phyloP scores from a whole-genome alignment of 192 early-diverging fungal species.

The Umbelopsis isabellina region DNA sequence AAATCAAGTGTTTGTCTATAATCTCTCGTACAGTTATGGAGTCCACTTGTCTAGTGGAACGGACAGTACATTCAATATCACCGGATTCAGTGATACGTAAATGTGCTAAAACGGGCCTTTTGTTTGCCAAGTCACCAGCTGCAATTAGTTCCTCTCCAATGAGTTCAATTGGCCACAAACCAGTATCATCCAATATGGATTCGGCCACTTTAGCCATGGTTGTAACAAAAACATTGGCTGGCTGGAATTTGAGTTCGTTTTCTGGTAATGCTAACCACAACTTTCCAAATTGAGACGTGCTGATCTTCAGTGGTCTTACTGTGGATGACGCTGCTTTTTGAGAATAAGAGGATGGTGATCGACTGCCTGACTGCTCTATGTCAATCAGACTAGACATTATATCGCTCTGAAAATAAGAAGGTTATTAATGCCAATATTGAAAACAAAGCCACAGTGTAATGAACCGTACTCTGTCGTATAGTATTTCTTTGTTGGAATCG shows the following conservation, averaged over 20 bases:
- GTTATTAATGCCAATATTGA: too few species aligned
- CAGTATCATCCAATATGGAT: neutral
- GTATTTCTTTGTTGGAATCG: too few species aligned
- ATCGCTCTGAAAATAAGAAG: too few species aligned
- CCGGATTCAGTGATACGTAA: slow-evolving; percentile 3
- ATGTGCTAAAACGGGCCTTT: slow-evolving; percentile 22
- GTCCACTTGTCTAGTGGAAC: slow-evolving; percentile 1
- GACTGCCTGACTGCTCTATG: neutral
- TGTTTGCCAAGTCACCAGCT: neutral
- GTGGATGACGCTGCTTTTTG: neutral
- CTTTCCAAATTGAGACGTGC: slow-evolving; percentile 26
- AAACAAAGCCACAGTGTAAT: too few species aligned
- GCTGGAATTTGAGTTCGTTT: slow-evolving; percentile 16
- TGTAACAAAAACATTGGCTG: neutral
- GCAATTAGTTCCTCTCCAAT: slow-evolving; percentile 33
- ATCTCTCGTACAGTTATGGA: neutral
- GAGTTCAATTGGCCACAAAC: slow-evolving; percentile 18
- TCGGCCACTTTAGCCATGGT: slow-evolving; percentile 8
- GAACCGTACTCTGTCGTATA: too few species aligned
- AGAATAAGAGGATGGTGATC: neutral
- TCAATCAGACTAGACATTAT: neutral
- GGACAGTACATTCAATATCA: neutral
- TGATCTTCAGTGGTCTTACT: neutral
- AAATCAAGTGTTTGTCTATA: slow-evolving; percentile 5
- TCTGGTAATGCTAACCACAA: slow-evolving; percentile 16